Percentiles rank a stretch among this genome's conserved stretches.
Conservation (phyloP, 192 early-diverging fungal species). For the Coemansia sp. region DNA sequence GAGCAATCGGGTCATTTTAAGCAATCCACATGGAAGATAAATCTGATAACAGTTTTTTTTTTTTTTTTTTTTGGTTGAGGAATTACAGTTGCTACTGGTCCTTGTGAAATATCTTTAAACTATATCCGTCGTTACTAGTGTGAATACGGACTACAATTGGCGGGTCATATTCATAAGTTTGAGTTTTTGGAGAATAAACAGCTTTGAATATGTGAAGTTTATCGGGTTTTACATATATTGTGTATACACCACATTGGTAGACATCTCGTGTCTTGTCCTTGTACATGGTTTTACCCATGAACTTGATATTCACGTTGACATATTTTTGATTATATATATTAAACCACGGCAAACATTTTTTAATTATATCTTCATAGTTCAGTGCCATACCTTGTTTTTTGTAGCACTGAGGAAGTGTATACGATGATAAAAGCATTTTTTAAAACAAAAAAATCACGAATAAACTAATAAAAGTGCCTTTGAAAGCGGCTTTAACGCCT, state of each 20-base stretch:
- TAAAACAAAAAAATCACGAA: neutral
- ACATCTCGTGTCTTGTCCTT: conserved; percentile 3
- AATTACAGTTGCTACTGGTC: neutral
- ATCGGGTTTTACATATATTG: conserved; percentile 5
- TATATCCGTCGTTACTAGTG: neutral
- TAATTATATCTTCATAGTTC: conserved; percentile 10
- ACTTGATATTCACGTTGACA: neutral
- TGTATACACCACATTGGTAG: conserved; percentile 11
- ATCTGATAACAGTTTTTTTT: no score
- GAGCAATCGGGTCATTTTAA: no score
- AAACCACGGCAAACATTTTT: conserved; percentile 8
- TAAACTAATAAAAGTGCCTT: neutral
- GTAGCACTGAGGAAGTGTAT: neutral
- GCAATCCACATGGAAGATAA: no score
- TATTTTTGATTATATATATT: neutral
- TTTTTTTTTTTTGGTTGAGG: neutral
- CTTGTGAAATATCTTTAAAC: conserved; percentile 8
- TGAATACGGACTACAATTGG: conserved; percentile 8
- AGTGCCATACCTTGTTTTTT: neutral
- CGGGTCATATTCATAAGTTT: neutral
- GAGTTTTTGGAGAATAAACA: neutral
- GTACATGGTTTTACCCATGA: neutral
- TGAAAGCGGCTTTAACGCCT: neutral
- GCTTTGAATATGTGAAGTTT: conserved; percentile 8
- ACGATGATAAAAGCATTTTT: conserved; percentile 11